These are phyloP conservation scores for Neopestalotiopsis clavispora DNA, from an alignment of 2,329 filamentous ascomycete genomes.

Conservation along the genomic window DNA sequence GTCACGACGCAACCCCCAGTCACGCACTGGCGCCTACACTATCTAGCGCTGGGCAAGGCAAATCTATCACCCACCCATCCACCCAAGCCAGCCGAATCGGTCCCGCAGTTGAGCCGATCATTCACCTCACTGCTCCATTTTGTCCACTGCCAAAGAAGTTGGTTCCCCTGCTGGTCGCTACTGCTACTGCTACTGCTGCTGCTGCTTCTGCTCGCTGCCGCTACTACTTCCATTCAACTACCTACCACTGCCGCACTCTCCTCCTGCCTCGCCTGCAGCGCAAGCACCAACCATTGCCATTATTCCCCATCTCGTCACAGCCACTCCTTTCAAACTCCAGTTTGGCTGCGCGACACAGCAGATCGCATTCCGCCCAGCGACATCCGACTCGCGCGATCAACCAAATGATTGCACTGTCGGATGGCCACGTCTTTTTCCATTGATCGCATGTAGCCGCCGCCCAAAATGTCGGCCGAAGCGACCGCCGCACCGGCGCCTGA, in stretches of 20 bases:
- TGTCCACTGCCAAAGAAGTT: background rate
- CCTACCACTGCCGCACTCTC: background rate
- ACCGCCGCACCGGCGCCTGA: conserved; percentile 52
- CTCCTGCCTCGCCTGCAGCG: conserved; percentile 3
- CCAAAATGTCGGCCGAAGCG: conserved; percentile 61
- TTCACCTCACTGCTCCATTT: background rate
- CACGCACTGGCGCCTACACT: background rate
- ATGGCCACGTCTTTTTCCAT: conserved; percentile 19
- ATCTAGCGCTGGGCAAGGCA: no score
- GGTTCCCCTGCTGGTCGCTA: background rate
- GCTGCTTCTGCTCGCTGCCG: background rate
- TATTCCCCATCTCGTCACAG: conserved; percentile 4
- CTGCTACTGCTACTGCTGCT: background rate
- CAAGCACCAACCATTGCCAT: conserved; percentile 5
- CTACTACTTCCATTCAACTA: background rate
- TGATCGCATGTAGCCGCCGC: conserved; percentile 48
- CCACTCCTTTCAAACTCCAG: conserved; percentile 8
- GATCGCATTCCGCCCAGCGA: background rate
- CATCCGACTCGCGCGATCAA: background rate
- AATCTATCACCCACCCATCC: background rate
- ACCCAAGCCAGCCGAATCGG: background rate
- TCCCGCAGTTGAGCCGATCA: background rate
- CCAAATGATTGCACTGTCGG: conserved; percentile 11
- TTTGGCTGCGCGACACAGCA: background rate
- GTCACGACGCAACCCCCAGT: background rate